Conservation (phyloP, 139 green algal genomes). For the Chlorella vulgaris region DNA sequence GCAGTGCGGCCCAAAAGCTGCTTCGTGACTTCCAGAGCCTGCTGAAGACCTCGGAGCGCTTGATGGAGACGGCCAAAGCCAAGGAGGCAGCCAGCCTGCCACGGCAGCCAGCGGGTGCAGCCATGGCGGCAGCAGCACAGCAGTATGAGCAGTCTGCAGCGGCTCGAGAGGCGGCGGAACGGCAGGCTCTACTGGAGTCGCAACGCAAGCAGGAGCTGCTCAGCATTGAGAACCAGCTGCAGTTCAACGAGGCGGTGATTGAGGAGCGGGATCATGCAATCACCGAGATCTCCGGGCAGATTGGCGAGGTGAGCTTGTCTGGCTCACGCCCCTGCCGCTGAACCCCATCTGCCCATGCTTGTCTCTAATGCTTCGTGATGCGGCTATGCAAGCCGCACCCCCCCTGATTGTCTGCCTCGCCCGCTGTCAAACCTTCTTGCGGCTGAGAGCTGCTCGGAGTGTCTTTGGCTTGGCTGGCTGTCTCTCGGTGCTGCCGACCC, state of each 20-base stretch:
- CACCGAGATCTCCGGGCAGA: slow-evolving; percentile 58
- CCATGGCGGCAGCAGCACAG: slow-evolving; percentile 18
- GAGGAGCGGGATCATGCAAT: slow-evolving; percentile 87
- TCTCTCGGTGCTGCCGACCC: too few species aligned
- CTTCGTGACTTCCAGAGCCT: slow-evolving; percentile 50
- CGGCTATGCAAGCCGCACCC: too few species aligned
- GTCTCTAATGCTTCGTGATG: too few species aligned
- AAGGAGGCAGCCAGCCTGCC: slow-evolving; percentile 73
- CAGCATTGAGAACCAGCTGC: slow-evolving; percentile 66
- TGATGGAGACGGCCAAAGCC: slow-evolving; percentile 61
- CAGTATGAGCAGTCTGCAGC: slow-evolving; percentile 14
- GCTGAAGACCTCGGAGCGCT: slow-evolving; percentile 69
- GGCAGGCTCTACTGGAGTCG: slow-evolving; percentile 56
- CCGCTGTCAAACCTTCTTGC: too few species aligned
- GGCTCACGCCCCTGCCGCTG: slow-evolving; percentile 1
- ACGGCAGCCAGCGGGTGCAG: slow-evolving; percentile 22
- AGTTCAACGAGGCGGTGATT: slow-evolving; percentile 85
- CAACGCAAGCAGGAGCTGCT: slow-evolving; percentile 46
- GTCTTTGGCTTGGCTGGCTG: too few species aligned
- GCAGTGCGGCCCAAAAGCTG: slow-evolving; percentile 49
- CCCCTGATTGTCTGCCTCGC: too few species aligned
- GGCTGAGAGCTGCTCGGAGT: too few species aligned
- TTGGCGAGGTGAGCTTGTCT: slow-evolving; percentile 56
- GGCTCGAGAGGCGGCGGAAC: slow-evolving; percentile 39
- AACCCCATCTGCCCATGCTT: background rate